Evolutionary conservation across 176 grass and related monocot genomes (phyloP), one percentile per base, ranked within the genome.

Genomic region (Tuctoria greenei): DNA sequence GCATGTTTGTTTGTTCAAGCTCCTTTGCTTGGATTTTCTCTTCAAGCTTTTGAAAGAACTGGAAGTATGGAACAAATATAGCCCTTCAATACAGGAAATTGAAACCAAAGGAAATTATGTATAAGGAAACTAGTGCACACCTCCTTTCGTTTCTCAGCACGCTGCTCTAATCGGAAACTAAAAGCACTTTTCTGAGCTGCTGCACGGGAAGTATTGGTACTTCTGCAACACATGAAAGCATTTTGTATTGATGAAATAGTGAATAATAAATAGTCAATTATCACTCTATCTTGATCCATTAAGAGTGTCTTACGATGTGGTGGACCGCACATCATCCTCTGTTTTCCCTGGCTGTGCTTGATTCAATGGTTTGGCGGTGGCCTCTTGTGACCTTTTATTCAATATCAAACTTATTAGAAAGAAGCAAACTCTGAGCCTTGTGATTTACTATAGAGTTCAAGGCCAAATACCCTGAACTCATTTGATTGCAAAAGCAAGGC

Each of bases 101-200:
- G 27, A 64, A 79, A 72, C 3, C 12, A 18, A 1, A 31, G 4
- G 60, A 56, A 64, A 37, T 28, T 23, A 46, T 28, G 47, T 10
- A 74, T 35, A 8, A 8, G 8, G 28, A 54, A 68, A 75, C 58
- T 20, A 39, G 57, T 10, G 9, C n/a, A 87, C 10, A 98, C 95
- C 95, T 98, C 95, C 77, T 94, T 98, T 23, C 91, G 80, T 73
- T 98, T 98, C 84, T 98, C 91, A 84, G 95, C 95, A 71, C 95
- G 95, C 28, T 98, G 78, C 64, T 98, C 89, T 76, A 90, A 61
- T 55, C 86, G 87, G 82, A 94, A 94, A 75, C 78, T 98, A 74
- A 98, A 98, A 79, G 64, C 90, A 42, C 71, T 90, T 67, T 90
- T 93, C 50, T 71, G 73, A 44, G 77, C 86, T 18, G 74, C 86